Percentiles rank a stretch among this genome's conserved stretches.
phyloP scores from a whole-genome alignment of 768 basidiomycete genomes.

The Trametes cinnabarina region DNA sequence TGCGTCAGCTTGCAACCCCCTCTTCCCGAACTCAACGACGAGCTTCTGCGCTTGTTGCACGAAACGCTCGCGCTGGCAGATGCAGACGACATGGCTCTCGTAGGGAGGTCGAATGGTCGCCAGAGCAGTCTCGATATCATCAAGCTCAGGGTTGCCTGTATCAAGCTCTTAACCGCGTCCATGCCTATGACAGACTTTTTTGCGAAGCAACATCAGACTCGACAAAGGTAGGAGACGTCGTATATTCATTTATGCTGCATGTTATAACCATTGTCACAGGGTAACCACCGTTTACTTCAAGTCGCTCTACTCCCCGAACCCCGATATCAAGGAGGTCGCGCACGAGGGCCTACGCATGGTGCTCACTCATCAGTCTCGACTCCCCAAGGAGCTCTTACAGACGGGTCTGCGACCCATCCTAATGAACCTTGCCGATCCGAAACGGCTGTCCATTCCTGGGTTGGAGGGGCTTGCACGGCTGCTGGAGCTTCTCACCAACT shows the following conservation, averaged over 20 bases:
- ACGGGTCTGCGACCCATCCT: constrained; percentile 93
- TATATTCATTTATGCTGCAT: too few species aligned
- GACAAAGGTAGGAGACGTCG: constrained; percentile 85
- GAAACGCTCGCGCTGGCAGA: constrained; percentile 95
- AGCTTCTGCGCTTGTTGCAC: constrained; percentile 85
- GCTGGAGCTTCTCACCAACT: constrained; percentile 91
- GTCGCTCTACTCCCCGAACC: constrained; percentile 87
- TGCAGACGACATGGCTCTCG: constrained; percentile 84
- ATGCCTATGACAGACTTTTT: constrained; percentile 96
- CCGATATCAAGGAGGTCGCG: constrained; percentile 92
- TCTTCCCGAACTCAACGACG: constrained; percentile 88
- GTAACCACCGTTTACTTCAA: constrained; percentile 98
- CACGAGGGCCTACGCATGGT: constrained; percentile 92
- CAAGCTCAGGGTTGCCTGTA: constrained; percentile 90
- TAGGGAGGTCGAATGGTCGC: constrained; percentile 70
- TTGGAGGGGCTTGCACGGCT: constrained; percentile 92
- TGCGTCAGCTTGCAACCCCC: constrained; percentile 88
- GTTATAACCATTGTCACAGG: too few species aligned
- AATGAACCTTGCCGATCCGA: constrained; percentile 97
- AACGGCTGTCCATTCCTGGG: constrained; percentile 87
- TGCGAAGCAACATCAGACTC: constrained; percentile 74
- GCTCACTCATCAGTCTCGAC: constrained; percentile 80
- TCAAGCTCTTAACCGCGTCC: constrained; percentile 88
- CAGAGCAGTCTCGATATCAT: constrained; percentile 80
- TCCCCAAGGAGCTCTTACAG: constrained; percentile 94